Evolutionary conservation across 2,329 filamentous ascomycete species (phyloP), one percentile per base, ranked within the genome.

Genomic region (Fusarium piperis): DNA sequence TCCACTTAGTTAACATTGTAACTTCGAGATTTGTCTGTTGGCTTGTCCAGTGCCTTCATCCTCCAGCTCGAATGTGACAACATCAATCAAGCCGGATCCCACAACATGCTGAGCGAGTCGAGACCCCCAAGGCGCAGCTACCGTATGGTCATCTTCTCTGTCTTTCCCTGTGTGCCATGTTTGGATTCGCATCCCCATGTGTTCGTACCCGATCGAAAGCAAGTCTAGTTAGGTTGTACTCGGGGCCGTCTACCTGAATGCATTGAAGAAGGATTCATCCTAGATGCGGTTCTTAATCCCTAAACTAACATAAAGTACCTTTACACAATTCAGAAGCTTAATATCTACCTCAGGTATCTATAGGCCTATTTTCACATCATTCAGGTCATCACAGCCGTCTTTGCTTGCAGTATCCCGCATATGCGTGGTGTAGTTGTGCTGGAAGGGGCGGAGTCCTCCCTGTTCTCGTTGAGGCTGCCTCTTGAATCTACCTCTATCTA

Each of bases 261-360:
- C 1, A 46, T 68, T 3, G 67, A 67, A 30, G 65, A 67, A 3
- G 64, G 70, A 1, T 69, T 71, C 18, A 72, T 72, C 3, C 70
- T 65, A 1, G 70, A 71, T 57, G 60, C 59, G 2, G 86, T 91
- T 51, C 80, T 91, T 0, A 92, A 92, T 91, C 51, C 80, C 90
- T 0, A 92, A 92, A 74, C 82, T 93, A 1, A 89, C 86, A 10
- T 93, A 9, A 44, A 11, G 39, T 6, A 93, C 78, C 93, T 90
- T 80, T 93, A 93, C 78, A 93, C 57, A 0, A 52, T 46, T 11
- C 59, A 58, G 18, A 63, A 71, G 78, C 83, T 93, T 2, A 90
- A 91, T 0, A 85, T 87, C 48, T 85, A 91, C 0, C 81, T 93
- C 18, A 88, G 87, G 59, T 92, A 86, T 81, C 93, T 93, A 78